phyloP scores from a whole-genome alignment of 371 early-diverging fungal genomes.

The Nosema muscidifuracis region DNA sequence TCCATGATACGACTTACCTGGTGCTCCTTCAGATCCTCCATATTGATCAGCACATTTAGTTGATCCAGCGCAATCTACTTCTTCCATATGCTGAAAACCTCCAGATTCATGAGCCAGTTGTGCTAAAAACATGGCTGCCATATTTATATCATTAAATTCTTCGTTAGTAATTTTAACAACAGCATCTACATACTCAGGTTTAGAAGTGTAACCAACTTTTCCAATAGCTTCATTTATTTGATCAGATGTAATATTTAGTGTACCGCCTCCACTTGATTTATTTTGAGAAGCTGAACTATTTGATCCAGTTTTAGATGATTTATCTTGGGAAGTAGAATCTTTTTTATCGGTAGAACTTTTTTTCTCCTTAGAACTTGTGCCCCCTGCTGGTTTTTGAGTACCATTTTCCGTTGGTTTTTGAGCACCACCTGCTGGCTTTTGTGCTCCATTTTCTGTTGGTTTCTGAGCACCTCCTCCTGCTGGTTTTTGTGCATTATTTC shows the following conservation, averaged over 20 bases:
- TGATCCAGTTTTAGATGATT: not conserved
- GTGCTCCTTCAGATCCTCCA: conserved; percentile 51
- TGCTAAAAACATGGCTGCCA: conserved; percentile 62
- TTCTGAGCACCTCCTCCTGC: not conserved
- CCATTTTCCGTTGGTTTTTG: not conserved
- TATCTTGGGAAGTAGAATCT: not conserved
- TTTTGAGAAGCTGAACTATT: not conserved
- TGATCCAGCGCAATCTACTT: conserved; percentile 59
- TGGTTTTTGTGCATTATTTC: not conserved
- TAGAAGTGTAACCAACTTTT: conserved; percentile 40
- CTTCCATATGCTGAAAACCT: conserved; percentile 60
- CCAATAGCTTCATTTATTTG: conserved; percentile 39
- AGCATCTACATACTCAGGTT: conserved; percentile 52
- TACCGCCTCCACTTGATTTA: conserved; percentile 6
- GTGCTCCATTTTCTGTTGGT: not conserved
- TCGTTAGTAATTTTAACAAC: conserved; percentile 48
- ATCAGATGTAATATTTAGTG: conserved; percentile 40
- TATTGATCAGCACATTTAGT: conserved; percentile 58
- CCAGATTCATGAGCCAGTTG: conserved; percentile 62
- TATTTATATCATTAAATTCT: conserved; percentile 44
- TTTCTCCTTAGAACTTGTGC: not conserved
- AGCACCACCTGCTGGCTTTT: not conserved
- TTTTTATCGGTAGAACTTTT: not conserved
- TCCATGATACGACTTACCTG: conserved; percentile 63
- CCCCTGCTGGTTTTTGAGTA: not conserved